phyloP scores from a whole-genome alignment of 768 basidiomycete species.

The Macrolepiota fuliginosa region DNA sequence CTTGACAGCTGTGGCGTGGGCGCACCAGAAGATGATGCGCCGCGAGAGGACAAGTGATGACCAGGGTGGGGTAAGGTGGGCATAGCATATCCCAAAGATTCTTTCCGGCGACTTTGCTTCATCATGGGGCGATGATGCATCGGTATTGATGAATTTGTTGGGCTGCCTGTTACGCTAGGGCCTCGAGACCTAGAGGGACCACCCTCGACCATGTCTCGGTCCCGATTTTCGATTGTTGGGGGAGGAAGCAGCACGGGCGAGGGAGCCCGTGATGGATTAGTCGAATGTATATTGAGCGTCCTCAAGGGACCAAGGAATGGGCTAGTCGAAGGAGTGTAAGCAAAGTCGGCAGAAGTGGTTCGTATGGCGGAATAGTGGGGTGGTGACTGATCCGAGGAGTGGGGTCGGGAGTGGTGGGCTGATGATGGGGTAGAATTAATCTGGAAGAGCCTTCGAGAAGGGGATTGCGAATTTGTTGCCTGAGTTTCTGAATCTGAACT shows the following conservation, averaged over 20 bases:
- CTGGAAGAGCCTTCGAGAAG: slow-evolving; percentile 33
- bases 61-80: slow-evolving; percentile 4
- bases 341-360: slow-evolving; percentile 30
- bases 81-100: slow-evolving; percentile 10
- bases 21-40: slow-evolving; percentile 29
- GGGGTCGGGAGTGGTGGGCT: slow-evolving; percentile 17
- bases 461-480: slow-evolving; percentile 27
- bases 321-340: slow-evolving; percentile 69
- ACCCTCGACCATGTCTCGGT: slow-evolving; percentile 10
- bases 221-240: slow-evolving; percentile 18
- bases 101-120: slow-evolving; percentile 4
- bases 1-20: slow-evolving; percentile 63
- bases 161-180: slow-evolving; percentile 13
- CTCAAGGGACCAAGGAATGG: slow-evolving; percentile 80
- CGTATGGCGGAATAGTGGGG: slow-evolving; percentile 28
- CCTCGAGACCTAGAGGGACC: slow-evolving; percentile 3
- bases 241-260: slow-evolving; percentile 70
- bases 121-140: slow-evolving; percentile 5
- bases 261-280: slow-evolving; percentile 67
- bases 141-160: slow-evolving; percentile 13
- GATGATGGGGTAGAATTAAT: slow-evolving; percentile 20
- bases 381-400: slow-evolving; percentile 27
- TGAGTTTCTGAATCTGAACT: slow-evolving; percentile 64
- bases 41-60: slow-evolving; percentile 13
- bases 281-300: slow-evolving; percentile 71